These are phyloP conservation scores for Aschersonia sp. DNA, from an alignment of 2,329 filamentous ascomycete genomes.

Conservation along the genomic window DNA sequence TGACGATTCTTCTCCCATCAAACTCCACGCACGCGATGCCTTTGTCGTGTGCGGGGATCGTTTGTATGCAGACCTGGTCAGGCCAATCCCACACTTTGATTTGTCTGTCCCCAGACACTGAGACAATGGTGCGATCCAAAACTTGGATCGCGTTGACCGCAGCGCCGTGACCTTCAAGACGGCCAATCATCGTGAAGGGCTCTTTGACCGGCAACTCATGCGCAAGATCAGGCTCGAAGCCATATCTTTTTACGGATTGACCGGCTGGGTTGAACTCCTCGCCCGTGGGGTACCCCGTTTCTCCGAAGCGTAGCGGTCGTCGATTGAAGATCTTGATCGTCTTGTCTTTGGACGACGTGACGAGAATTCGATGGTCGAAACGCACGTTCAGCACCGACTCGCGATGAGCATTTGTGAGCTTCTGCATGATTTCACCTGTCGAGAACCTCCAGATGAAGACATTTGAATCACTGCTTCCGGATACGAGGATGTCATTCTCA, in stretches of 20 bases:
- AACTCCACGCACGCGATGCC: conserved; percentile 97
- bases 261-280: conserved; percentile 37
- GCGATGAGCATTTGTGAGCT: conserved; percentile 60
- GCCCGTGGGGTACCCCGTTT: conserved; percentile 35
- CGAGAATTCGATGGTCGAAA: conserved; percentile 81
- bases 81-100: conserved; percentile 94
- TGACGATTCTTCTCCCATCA: conserved; percentile 84
- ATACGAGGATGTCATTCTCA: conserved; percentile 83
- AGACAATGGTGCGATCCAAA: conserved; percentile 72
- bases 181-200: conserved; percentile 65
- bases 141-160: conserved; percentile 97
- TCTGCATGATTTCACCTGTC: conserved; percentile 69
- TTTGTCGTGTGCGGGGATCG: conserved; percentile 77
- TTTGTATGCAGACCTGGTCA: conserved; percentile 60
- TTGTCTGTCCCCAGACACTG: conserved; percentile 82
- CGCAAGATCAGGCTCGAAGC: conserved; percentile 32
- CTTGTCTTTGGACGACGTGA: conserved; percentile 96
- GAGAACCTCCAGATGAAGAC: conserved; percentile 91
- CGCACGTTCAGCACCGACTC: conserved; percentile 90
- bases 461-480: conserved; percentile 82
- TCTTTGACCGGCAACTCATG: conserved; percentile 36
- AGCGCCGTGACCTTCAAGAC: conserved; percentile 69
- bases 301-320: conserved; percentile 44
- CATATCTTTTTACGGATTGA: conserved; percentile 36
- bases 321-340: conserved; percentile 95